Evolutionary conservation across 805 yeast genomes (phyloP), one percentile per base, ranked within the genome.

Genomic region (Saccharomycopsis vini): DNA sequence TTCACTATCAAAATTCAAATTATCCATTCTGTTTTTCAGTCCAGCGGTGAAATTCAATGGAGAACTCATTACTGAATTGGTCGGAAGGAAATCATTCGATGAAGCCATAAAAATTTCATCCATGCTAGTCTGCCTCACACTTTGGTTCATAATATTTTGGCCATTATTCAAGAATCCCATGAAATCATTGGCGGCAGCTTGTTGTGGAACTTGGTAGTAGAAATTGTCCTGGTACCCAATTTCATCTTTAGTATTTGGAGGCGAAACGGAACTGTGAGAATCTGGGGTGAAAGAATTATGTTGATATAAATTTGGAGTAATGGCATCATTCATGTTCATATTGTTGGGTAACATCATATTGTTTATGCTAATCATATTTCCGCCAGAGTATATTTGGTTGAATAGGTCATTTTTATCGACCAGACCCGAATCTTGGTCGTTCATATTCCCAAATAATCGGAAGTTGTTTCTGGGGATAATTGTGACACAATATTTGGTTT

Each of bases 211-310:
- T 21, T 36, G 39, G 21, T 15, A 21, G n/a, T 36, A 36, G n/a
- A 36, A 36, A n/a, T 21, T 21, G 36, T 32, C 20, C 12, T 32
- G 20, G 10, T 18, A 12, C 10, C n/a, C 9, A 26, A 12, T 12
- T 26, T 26, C 29, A 5, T 19, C 29, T 6, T 20, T 24, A 5
- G 40, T 37, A 13, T 9, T 19, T 6, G 47, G 47, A 13, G 50
- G 50, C 15, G 47, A 43, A 16, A 46, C 20, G 1, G 45, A 40
- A 2, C 16, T 19, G 6, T 43, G 47, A 15, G 44, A 40, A 15
- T 46, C 43, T 21, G 50, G 50, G 18, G 50, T 46, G 26, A 43
- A 32, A 6, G 37, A 16, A 5, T 18, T 28, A n/a, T 33, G 44
- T 7, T 35, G 39, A 15, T 40, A 40, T 10, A 9, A 28, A 19